Conservation (phyloP, 2,329 filamentous ascomycete species). For the Colletotrichum paranaense region DNA sequence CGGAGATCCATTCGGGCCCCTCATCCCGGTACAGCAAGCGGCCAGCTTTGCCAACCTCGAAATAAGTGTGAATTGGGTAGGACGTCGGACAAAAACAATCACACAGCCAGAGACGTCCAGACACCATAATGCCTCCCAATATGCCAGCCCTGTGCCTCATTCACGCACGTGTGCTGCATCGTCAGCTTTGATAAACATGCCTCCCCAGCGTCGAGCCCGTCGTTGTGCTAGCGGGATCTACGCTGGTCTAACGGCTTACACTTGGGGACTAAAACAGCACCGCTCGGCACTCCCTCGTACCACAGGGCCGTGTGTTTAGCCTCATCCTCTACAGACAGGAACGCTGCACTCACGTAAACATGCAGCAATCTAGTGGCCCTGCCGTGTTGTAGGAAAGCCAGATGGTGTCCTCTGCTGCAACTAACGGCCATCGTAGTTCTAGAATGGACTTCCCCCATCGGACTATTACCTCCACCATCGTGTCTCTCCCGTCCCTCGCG, state of each 20-base stretch:
- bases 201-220: slow-evolving; percentile 23
- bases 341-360: slow-evolving; percentile 5
- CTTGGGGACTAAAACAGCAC: slow-evolving; percentile 28
- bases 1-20: slow-evolving; percentile 8
- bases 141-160: not conserved
- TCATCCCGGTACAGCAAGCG: not conserved
- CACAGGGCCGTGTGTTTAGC: slow-evolving; percentile 33
- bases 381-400: not conserved
- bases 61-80: not conserved
- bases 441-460: slow-evolving; percentile 36
- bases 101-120: not conserved
- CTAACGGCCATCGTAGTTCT: slow-evolving; percentile 30
- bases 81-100: not conserved
- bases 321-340: slow-evolving; percentile 23
- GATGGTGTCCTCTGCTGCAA: slow-evolving; percentile 19
- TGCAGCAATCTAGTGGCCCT: slow-evolving; percentile 3
- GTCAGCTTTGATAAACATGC: slow-evolving; percentile 21
- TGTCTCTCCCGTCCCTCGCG: slow-evolving; percentile 16
- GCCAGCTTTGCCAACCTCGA: not conserved
- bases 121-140: not conserved
- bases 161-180: slow-evolving; percentile 22
- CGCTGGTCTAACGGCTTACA: slow-evolving; percentile 31
- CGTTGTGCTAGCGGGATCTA: slow-evolving; percentile 26
- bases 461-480: slow-evolving; percentile 8
- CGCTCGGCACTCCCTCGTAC: slow-evolving; percentile 29